Evolutionary conservation across 208 protist species (phyloP).

Genomic region (Balamuthia mandrillaris): DNA sequence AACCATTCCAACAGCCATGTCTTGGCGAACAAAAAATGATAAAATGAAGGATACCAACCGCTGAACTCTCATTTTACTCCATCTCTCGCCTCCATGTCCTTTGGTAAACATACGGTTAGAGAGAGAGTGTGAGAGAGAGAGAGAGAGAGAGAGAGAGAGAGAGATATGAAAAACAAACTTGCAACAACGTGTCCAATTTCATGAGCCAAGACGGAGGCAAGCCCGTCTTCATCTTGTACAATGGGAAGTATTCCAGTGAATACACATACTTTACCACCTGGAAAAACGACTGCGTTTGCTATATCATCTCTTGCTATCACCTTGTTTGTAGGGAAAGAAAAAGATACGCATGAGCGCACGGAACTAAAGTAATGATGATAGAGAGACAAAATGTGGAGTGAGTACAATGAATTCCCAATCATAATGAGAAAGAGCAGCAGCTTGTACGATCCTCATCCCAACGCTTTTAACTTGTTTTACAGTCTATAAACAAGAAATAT

Average conservation of each 20-base stretch:
- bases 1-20: constrained; percentile 21
- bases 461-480: background rate
- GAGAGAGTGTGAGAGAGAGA: background rate
- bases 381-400: background rate
- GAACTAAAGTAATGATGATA: background rate
- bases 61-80: constrained; percentile 1
- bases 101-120: background rate
- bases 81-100: constrained; percentile 25
- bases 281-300: constrained; percentile 34
- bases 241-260: constrained; percentile 23
- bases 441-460: background rate
- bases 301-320: background rate
- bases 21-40: background rate
- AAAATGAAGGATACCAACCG: background rate
- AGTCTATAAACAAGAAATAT: background rate
- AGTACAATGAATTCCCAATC: constrained; percentile 34
- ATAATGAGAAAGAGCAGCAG: background rate
- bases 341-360: background rate
- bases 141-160: background rate
- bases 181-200: constrained; percentile 30
- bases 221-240: background rate
- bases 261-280: constrained; percentile 31
- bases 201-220: constrained; percentile 16
- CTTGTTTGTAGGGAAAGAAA: background rate
- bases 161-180: background rate